Conservation (phyloP, 306 rosid genomes). For the Medicago lupulina region DNA sequence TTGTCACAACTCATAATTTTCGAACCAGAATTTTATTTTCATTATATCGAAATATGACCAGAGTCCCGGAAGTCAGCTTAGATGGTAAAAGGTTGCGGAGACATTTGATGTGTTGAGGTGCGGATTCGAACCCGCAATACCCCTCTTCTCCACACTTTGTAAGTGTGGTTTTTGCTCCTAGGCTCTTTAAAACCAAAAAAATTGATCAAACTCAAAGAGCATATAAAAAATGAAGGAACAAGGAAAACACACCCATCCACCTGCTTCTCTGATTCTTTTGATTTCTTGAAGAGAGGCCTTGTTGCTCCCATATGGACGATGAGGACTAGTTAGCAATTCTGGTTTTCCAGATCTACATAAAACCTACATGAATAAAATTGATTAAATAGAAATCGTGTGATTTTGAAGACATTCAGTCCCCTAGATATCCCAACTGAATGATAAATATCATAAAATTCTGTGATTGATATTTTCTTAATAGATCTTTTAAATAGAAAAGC, state of each 20-base stretch:
- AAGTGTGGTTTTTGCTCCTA: no score
- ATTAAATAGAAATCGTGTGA: constrained; percentile 21
- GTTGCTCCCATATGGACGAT: constrained; percentile 94
- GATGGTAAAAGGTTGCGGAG: no score
- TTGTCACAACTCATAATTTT: constrained; percentile 26
- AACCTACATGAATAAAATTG: constrained; percentile 64
- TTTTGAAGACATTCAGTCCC: constrained; percentile 18
- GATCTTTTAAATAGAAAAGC: constrained; percentile 29
- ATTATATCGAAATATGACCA: constrained; percentile 2
- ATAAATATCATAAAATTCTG: constrained; percentile 14
- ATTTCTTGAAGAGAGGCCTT: constrained; percentile 80
- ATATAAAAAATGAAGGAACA: constrained; percentile 44
- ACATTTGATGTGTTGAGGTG: no score
- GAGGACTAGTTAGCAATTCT: constrained; percentile 81
- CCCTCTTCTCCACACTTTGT: no score
- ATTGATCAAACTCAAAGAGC: constrained; percentile 16
- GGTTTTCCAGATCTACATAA: constrained; percentile 83
- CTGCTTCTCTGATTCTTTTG: constrained; percentile 97
- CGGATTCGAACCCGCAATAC: no score
- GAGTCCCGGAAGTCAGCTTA: neutral
- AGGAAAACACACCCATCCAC: constrained; percentile 99
- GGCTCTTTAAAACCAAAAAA: no score
- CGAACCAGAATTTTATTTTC: constrained; percentile 13
- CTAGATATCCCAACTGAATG: constrained; percentile 28
- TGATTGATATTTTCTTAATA: constrained; percentile 12